phyloP scores from a whole-genome alignment of 495 filamentous ascomycete species.

The Penicillium riverlandense region DNA sequence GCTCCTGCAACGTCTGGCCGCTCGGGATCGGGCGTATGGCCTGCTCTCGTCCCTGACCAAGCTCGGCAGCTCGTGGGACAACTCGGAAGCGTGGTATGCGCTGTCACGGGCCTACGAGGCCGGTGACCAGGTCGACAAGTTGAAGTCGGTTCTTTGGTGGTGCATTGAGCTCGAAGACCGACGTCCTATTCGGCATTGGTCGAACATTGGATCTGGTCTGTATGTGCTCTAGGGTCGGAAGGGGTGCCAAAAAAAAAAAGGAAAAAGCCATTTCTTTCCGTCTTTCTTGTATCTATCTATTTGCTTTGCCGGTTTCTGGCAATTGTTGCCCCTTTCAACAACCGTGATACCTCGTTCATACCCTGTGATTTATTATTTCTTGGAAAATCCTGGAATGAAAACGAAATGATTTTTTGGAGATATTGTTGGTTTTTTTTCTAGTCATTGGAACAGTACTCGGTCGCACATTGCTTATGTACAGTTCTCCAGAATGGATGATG shows the following conservation, averaged over 20 bases:
- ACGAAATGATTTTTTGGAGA: no score
- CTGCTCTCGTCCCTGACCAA: slow-evolving; percentile 76
- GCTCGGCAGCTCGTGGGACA: slow-evolving; percentile 84
- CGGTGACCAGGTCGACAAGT: slow-evolving; percentile 73
- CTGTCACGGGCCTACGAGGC: slow-evolving; percentile 81
- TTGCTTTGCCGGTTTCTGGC: slow-evolving; percentile 4
- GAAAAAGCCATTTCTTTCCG: neutral
- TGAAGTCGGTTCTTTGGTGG: slow-evolving; percentile 67
- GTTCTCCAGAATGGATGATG: slow-evolving; percentile 5
- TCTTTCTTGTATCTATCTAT: slow-evolving; percentile 23
- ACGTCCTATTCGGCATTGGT: slow-evolving; percentile 42
- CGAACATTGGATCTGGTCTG: slow-evolving; percentile 37
- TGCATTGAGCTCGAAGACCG: slow-evolving; percentile 58
- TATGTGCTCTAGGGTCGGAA: slow-evolving; percentile 30
- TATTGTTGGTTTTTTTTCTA: no score
- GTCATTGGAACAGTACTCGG: slow-evolving; percentile 5
- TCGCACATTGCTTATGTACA: slow-evolving; percentile 40
- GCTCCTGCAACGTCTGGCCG: slow-evolving; percentile 68
- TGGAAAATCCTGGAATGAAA: slow-evolving; percentile 6
- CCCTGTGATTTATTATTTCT: slow-evolving; percentile 11
- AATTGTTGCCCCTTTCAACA: slow-evolving; percentile 10
- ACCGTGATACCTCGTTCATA: slow-evolving; percentile 27
- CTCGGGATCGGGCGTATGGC: slow-evolving; percentile 77
- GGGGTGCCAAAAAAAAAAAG: neutral
- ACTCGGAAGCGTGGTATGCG: slow-evolving; percentile 87